Base-by-base conservation (phyloP, 768 basidiomycete species). In the Termitomyces sp. region DNA sequence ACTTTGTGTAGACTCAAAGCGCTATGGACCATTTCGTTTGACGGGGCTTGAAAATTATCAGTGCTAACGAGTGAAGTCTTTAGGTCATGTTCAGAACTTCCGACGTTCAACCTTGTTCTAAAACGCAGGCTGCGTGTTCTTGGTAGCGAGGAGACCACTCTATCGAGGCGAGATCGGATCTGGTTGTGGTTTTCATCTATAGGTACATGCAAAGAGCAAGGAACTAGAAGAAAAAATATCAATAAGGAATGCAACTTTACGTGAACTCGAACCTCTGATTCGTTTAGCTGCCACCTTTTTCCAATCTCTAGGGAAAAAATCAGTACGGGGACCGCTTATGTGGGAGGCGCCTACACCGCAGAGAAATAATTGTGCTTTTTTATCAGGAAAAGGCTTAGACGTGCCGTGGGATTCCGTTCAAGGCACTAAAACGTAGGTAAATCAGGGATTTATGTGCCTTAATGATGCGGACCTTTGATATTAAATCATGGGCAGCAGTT, bases 351-450 rank as follows among this genome's bases (percentile, higher is more conserved):
- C 53, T 65, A 85, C 84, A 78, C 70, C 4, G 68, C 64, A 8
- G 68, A 61, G 61, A 86, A 85, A 64, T 81, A 85, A 14, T 65
- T 56, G 65, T 86, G 83, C 12, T 63, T 65, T 63, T 73, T 79
- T 46, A 84, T 74, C 14, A 70, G 66, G 18, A 69, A 59, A 45
- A 78, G 73, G 54, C 68, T 69, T 52, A 73, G 65, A 36, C 84
- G 79, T 26, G 80, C 62, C 3, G 71, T 66, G 14, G 85, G 77
- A 65, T 86, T 85, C 24, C 79, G 76, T 68, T 85, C 78, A 18
- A 85, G 65, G 58, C 83, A 85, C 83, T 85, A 18, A 42, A 47
- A 61, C 54, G 33, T 51, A 53, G 14, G 28, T 53, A 45, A 30
- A 6, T 24, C 30, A 22, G 30, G 44, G 30, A 18, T 6, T 12